Evolutionary conservation across 441 rosid species (phyloP), one percentile per base, ranked within the genome.

Genomic region (Daphne laureola): DNA sequence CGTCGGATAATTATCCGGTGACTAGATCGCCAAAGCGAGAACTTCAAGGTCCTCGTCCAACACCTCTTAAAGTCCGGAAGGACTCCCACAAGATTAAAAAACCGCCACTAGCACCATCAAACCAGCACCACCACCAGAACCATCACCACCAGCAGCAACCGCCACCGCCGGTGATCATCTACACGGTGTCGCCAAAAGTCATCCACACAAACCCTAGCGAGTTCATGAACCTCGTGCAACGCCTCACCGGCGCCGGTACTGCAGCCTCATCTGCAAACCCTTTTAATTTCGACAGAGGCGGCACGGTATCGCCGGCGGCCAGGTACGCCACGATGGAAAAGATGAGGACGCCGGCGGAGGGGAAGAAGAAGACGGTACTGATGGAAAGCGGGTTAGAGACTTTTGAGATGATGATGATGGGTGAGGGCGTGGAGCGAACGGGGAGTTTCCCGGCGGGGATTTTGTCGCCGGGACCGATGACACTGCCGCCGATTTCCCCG

Each of bases 41-140:
- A 58, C 78, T 87, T n/a, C 81, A 80, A 54, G 98, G 95, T 0
- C 89, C 93, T 0, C 74, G 98, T 41, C 98, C 98, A 12, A 50
- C 83, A 0, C 93, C 93, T 8, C 67, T 87, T 43, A 82, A 73
- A 50, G 73, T 87, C 67, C 65, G 73, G 15, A 83, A 84, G 67
- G 90, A 86, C 31, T 91, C 98, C 2, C 51, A 80, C 87, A 85
- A 85, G 78, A 82, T 79, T 71, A 82, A 56, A 62, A 91, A 87
- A 47, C 90, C 98, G 7, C 94, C 94, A 0, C 52, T 79, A 14
- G 82, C 71, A 3, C 91, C 89, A 0, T 72, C 62, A 0, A 71
- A 51, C 4, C 63, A 51, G 17, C 50, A 51, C 1, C 82, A 64
- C 1, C 70, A 26, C 12, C 69, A 50, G 0, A 1, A 18, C 23